Conservation (phyloP, 202 grass and related monocot species). For the Panicum virgatum region DNA sequence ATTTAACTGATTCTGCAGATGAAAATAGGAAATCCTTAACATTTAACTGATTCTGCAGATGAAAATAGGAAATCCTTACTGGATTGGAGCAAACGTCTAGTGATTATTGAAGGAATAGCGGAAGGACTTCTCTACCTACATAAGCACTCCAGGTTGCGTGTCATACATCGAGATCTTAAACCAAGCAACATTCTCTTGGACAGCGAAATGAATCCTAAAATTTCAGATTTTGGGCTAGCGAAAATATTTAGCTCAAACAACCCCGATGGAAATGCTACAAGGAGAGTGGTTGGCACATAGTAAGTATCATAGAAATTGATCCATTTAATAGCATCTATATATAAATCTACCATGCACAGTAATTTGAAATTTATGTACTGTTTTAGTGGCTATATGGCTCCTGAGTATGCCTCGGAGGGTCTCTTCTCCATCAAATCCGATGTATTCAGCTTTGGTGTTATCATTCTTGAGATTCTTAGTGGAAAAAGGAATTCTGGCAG, state of each 20-base stretch:
- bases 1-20: no score
- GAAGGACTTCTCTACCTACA: conserved; percentile 43
- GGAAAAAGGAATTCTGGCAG: conserved; percentile 42
- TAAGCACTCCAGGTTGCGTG: conserved; percentile 57
- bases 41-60: conserved; percentile 22
- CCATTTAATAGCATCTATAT: background rate
- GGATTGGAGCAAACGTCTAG: conserved; percentile 42
- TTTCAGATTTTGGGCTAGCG: conserved; percentile 65
- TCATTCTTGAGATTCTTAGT: conserved; percentile 50
- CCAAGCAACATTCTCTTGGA: conserved; percentile 65
- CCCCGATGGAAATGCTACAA: conserved; percentile 24
- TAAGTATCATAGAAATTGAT: conserved; percentile 29
- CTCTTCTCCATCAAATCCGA: conserved; percentile 59
- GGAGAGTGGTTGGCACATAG: conserved; percentile 56
- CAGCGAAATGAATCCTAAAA: conserved; percentile 54
- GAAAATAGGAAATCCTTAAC: no score
- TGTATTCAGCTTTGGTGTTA: conserved; percentile 57
- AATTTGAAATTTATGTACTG: background rate
- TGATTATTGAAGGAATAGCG: conserved; percentile 47
- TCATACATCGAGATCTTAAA: conserved; percentile 62
- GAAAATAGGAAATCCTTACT: conserved; percentile 29
- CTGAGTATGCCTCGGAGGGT: no score
- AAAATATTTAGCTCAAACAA: conserved; percentile 54
- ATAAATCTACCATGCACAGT: background rate
- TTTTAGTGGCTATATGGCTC: conserved; percentile 49